Evolutionary conservation across 805 yeast species (phyloP).

Genomic region (Starmerella sp.): DNA sequence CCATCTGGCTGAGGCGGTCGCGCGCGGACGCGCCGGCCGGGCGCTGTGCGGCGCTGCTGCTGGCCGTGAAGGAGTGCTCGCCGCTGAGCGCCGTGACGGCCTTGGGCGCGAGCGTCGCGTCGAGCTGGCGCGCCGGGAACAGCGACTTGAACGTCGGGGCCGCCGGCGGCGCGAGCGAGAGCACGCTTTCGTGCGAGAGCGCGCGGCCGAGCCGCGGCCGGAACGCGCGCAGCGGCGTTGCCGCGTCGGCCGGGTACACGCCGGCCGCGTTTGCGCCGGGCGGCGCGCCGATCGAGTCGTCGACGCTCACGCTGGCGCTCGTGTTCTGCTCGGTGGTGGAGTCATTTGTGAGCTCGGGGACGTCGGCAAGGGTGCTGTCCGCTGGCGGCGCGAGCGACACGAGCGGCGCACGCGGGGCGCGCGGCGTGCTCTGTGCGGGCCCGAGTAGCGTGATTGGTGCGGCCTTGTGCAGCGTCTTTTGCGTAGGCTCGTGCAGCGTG

Average conservation of each 20-base stretch:
- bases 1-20: constrained; percentile 3
- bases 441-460: too few relatives aligned
- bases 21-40: neutral
- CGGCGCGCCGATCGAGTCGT: neutral
- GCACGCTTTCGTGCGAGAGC: constrained; percentile 20
- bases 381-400: too few relatives aligned
- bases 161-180: constrained; percentile 13
- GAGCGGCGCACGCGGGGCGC: too few relatives aligned
- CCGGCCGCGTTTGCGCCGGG: neutral
- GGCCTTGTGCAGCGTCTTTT: too few relatives aligned
- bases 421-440: too few relatives aligned
- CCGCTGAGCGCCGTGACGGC: constrained; percentile 7
- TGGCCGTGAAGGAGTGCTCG: neutral
- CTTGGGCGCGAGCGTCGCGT: constrained; percentile 1
- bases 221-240: constrained; percentile 6
- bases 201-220: constrained; percentile 13
- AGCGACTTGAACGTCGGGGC: neutral
- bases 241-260: constrained; percentile 1
- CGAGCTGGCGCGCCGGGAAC: neutral
- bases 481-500: neutral
- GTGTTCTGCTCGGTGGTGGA: neutral
- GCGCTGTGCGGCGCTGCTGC: neutral
- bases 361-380: too few relatives aligned
- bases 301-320: neutral
- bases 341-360: constrained; percentile 1